These are phyloP conservation scores for Amaranthus cruentus DNA, from an alignment of 148 eudicot species.

Conservation along the genomic window DNA sequence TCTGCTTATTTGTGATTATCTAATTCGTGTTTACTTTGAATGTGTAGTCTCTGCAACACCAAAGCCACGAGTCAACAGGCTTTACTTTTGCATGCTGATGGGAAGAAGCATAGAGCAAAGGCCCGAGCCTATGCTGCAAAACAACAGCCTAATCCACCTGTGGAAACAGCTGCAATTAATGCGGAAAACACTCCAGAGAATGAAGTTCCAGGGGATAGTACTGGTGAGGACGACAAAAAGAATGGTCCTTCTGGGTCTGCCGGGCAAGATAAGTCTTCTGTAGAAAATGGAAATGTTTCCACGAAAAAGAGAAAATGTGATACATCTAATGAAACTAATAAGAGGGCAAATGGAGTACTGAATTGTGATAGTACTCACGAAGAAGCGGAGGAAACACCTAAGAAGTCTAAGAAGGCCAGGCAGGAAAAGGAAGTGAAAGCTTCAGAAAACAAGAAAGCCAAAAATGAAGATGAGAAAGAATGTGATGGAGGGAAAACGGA, in stretches of 20 bases:
- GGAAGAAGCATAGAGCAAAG: conserved; percentile 85
- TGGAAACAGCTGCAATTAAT: conserved; percentile 32
- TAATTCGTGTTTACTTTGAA: not conserved
- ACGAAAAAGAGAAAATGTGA: conserved; percentile 57
- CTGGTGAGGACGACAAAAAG: conserved; percentile 23
- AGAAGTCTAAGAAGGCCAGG: conserved; percentile 47
- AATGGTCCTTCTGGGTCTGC: conserved; percentile 26
- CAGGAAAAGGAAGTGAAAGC: conserved; percentile 21
- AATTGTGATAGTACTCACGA: conserved; percentile 40
- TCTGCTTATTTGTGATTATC: not conserved
- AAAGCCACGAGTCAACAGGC: conserved; percentile 84
- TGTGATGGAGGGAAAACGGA: conserved; percentile 20
- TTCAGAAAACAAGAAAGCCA: conserved; percentile 38
- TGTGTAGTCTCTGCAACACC: conserved; percentile 74
- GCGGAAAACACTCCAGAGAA: conserved; percentile 28
- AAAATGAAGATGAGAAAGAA: conserved; percentile 27
- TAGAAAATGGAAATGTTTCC: conserved; percentile 29
- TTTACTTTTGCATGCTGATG: conserved; percentile 79
- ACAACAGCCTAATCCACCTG: conserved; percentile 46
- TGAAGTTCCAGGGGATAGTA: conserved; percentile 22
- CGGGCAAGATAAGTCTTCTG: conserved; percentile 22
- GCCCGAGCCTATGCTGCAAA: conserved; percentile 72
- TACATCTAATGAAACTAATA: conserved; percentile 28
- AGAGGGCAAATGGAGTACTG: conserved; percentile 27
- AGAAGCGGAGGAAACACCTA: conserved; percentile 25